Conservation (phyloP, 768 basidiomycete species). For the Collybia mongolica region DNA sequence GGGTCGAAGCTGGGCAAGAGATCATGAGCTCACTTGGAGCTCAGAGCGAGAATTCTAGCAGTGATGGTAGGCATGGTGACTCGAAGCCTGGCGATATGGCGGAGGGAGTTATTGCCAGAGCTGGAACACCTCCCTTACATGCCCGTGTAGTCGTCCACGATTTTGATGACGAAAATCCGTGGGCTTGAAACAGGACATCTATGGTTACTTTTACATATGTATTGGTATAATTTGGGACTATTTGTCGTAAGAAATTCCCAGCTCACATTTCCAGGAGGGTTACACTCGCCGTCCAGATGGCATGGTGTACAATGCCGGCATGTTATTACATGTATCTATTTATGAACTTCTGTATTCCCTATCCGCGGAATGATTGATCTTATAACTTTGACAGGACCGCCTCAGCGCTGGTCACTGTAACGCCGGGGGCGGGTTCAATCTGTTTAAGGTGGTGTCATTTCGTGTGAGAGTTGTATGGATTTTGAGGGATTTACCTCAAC, state of each 20-base stretch:
- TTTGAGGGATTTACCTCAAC: conserved; percentile 43
- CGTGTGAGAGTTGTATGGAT: conserved; percentile 8
- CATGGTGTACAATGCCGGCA: too few species aligned
- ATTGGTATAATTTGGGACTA: too few species aligned
- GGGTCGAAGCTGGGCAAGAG: conserved; percentile 42
- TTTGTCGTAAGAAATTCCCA: not conserved
- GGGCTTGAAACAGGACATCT: conserved; percentile 39
- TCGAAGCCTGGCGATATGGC: conserved; percentile 16
- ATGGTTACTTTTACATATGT: not conserved
- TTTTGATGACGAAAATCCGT: conserved; percentile 55
- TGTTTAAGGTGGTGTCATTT: conserved; percentile 18
- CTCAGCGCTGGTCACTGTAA: conserved; percentile 58
- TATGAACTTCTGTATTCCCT: conserved; percentile 1
- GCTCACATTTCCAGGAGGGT: not conserved
- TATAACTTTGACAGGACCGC: conserved; percentile 52
- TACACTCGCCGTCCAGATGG: too few species aligned
- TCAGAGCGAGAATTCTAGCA: conserved; percentile 23
- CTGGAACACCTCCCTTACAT: conserved; percentile 45
- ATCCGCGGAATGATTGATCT: conserved; percentile 2
- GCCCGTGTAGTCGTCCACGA: conserved; percentile 29
- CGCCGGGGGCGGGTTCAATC: conserved; percentile 50
- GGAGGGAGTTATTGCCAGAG: conserved; percentile 28
- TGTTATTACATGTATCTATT: not conserved
- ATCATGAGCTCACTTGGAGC: conserved; percentile 31
- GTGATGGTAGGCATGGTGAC: conserved; percentile 12